Conservation (phyloP, 2,329 filamentous ascomycete species). For the Arthrobotrys entomopaga region DNA sequence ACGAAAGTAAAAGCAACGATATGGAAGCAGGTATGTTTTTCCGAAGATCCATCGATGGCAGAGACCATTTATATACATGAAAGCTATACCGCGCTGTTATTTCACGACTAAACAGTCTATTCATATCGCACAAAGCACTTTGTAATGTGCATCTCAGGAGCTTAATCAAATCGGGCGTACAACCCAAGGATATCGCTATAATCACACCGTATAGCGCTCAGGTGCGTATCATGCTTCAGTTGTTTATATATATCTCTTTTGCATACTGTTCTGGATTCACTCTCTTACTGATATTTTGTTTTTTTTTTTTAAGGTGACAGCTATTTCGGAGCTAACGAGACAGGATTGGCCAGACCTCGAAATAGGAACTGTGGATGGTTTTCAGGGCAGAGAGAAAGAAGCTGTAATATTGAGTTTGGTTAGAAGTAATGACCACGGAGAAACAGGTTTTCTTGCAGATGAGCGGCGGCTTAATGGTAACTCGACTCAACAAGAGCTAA, state of each 20-base stretch:
- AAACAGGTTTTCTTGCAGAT: constrained; percentile 93
- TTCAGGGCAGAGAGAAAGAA: constrained; percentile 97
- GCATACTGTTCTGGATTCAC: neutral
- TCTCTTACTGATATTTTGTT: neutral
- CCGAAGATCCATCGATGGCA: no score
- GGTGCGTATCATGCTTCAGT: constrained; percentile 64
- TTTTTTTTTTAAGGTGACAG: constrained; percentile 68
- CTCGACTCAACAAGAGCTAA: neutral
- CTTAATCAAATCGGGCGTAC: constrained; percentile 81
- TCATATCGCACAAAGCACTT: constrained; percentile 17
- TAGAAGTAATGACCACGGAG: constrained; percentile 83
- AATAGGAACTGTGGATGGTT: constrained; percentile 95
- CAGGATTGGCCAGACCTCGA: constrained; percentile 85
- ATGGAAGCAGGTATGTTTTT: constrained; percentile 74
- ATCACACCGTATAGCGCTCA: constrained; percentile 97
- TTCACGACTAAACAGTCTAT: neutral
- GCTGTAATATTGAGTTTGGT: constrained; percentile 94
- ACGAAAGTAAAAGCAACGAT: constrained; percentile 88
- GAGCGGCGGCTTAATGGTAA: constrained; percentile 90
- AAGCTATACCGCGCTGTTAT: neutral
- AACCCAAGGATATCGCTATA: constrained; percentile 85
- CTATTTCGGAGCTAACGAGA: constrained; percentile 80
- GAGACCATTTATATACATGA: no score
- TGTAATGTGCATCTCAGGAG: constrained; percentile 73
- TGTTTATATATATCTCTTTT: constrained; percentile 14